A percentile compares a stretch with the other conserved stretches of the same genome.
Evolutionary conservation across 257 asterid genomes (phyloP).

Genomic region (Handroanthus guayacan): DNA sequence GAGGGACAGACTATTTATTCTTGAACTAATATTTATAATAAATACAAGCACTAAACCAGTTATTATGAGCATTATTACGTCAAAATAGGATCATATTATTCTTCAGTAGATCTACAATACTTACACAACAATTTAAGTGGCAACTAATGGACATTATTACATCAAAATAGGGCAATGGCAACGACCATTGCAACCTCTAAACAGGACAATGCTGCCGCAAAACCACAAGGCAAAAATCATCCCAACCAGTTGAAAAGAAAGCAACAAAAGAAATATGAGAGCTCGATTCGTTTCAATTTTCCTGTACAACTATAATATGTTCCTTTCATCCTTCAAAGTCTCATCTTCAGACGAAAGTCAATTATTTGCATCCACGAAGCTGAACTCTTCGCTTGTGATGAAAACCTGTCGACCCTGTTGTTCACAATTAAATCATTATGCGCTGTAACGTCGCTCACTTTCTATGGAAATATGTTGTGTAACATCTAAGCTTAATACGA

Average conservation of each 20-base stretch:
- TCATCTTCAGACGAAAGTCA: not conserved
- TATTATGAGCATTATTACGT: too few species aligned
- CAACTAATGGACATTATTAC: constrained; percentile 9
- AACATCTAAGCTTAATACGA: not conserved
- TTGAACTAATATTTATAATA: too few species aligned
- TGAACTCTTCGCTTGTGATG: not conserved
- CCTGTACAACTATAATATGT: constrained; percentile 27
- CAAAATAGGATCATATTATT: constrained; percentile 14
- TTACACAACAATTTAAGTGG: constrained; percentile 13
- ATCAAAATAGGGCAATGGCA: too few species aligned
- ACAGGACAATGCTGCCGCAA: not conserved
- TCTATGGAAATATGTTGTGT: not conserved
- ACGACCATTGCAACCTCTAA: too few species aligned
- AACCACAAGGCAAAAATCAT: constrained; percentile 19
- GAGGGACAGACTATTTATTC: too few species aligned
- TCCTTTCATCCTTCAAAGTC: not conserved
- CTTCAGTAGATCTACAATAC: not conserved
- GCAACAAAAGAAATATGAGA: not conserved
- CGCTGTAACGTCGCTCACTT: not conserved
- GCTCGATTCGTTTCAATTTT: not conserved
- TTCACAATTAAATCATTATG: not conserved
- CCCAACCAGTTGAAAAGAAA: not conserved
- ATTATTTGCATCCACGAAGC: not conserved
- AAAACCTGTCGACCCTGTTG: not conserved
- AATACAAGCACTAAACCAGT: too few species aligned